These are phyloP conservation scores for Ganoderma sinense DNA, from an alignment of 1,284 basidiomycete species.

Conservation along the genomic window DNA sequence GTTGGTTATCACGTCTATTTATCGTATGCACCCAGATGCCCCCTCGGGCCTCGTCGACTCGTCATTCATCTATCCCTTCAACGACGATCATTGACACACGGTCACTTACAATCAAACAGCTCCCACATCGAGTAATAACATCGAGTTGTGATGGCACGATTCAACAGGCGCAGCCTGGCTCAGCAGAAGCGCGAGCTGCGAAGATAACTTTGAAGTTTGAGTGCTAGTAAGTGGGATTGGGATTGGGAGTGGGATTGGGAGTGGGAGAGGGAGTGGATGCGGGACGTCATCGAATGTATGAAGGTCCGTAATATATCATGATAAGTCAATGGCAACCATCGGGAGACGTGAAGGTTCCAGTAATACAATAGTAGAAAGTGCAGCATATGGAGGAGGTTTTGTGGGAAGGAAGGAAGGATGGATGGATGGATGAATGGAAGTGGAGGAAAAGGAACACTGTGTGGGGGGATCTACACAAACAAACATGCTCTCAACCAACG, in stretches of 20 bases:
- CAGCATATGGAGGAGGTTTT: background rate
- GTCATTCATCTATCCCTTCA: no score
- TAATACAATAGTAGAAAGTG: slow-evolving; percentile 3
- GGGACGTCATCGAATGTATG: slow-evolving; percentile 3
- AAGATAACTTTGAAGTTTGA: background rate
- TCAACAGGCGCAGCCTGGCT: slow-evolving; percentile 10
- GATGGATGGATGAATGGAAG: background rate
- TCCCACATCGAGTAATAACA: no score
- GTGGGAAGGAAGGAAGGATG: background rate
- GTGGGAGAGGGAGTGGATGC: background rate
- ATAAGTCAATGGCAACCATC: slow-evolving; percentile 1
- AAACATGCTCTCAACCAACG: slow-evolving; percentile 6
- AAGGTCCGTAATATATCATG: slow-evolving; percentile 15
- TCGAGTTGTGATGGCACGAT: background rate
- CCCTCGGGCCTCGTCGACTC: no score
- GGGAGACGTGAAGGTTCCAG: background rate
- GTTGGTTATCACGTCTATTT: no score
- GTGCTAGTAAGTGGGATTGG: background rate
- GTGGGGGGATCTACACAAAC: slow-evolving; percentile 6
- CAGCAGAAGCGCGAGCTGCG: slow-evolving; percentile 11
- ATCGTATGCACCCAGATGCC: no score
- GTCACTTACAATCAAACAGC: no score
- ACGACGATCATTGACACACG: no score
- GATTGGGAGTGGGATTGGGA: background rate
- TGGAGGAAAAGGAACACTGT: background rate